Conservation (phyloP, 1,139 yeast species). For the Taiozyma sp. region DNA sequence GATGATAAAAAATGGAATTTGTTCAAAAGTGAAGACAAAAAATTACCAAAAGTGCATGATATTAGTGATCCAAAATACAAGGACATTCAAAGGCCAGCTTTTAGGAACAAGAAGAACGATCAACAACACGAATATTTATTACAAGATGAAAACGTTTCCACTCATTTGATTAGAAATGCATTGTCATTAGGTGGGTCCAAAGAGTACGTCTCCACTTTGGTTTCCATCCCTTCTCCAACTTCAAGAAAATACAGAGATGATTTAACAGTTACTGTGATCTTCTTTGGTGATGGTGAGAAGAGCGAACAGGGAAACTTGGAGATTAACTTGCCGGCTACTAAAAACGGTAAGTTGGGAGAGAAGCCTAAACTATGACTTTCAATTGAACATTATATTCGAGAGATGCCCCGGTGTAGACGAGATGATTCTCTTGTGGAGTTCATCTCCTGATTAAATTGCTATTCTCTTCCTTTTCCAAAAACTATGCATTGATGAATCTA, state of each 20-base stretch:
- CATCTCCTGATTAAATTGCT: too few species aligned
- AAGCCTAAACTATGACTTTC: constrained; percentile 9
- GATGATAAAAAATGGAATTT: constrained; percentile 17
- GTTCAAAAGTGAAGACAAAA: constrained; percentile 35
- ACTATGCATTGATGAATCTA: too few species aligned
- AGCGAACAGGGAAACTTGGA: constrained; percentile 35
- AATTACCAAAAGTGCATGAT: constrained; percentile 60
- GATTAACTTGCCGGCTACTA: constrained; percentile 17
- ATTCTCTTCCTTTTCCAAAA: too few species aligned
- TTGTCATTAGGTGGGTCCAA: constrained; percentile 82
- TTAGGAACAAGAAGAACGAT: constrained; percentile 36
- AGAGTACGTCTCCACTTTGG: constrained; percentile 83
- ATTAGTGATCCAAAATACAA: constrained; percentile 53
- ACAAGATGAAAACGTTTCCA: constrained; percentile 86
- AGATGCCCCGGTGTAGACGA: too few species aligned
- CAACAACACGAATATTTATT: constrained; percentile 44
- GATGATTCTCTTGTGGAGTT: too few species aligned
- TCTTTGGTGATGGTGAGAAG: constrained; percentile 55
- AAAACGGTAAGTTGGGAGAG: constrained; percentile 13
- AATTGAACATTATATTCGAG: too few species aligned
- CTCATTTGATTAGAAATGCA: constrained; percentile 92
- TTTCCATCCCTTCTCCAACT: constrained; percentile 90
- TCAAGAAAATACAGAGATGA: constrained; percentile 94
- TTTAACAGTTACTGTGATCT: constrained; percentile 91
- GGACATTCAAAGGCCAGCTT: constrained; percentile 52